Conservation (phyloP, 2,329 filamentous ascomycete species). For the Eutypella sp. region DNA sequence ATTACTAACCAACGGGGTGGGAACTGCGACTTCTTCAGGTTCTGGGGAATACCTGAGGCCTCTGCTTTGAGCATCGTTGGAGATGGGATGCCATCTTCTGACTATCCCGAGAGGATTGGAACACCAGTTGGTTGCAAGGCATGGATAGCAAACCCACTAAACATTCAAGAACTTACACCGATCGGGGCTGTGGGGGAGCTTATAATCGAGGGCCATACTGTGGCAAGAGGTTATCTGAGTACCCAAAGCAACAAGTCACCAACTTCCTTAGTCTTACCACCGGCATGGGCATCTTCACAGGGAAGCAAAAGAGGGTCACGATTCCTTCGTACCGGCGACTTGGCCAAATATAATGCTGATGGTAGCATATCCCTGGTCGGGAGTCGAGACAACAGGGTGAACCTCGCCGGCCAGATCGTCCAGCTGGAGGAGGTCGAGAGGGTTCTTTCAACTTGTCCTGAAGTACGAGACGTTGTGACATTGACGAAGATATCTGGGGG, state of each 20-base stretch:
- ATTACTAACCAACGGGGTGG: neutral
- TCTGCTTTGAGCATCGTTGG: neutral
- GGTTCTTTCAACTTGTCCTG: neutral
- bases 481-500: neutral
- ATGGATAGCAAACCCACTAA: neutral
- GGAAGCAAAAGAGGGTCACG: neutral
- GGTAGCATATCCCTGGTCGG: neutral
- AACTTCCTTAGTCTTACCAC: neutral
- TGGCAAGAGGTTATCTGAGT: constrained; percentile 1
- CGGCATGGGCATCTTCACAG: neutral
- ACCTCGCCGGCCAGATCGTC: neutral
- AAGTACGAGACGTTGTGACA: neutral
- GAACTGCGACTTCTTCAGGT: neutral
- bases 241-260: neutral
- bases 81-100: neutral
- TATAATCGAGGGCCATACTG: neutral
- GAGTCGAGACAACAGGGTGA: neutral
- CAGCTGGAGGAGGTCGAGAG: constrained; percentile 1
- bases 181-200: constrained; percentile 1
- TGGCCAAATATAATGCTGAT: constrained; percentile 2
- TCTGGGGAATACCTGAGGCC: neutral
- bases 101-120: neutral
- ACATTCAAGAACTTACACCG: neutral
- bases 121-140: neutral
- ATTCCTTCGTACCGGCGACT: neutral